phyloP scores from a whole-genome alignment of 2,329 filamentous ascomycete species.

The Neopestalotiopsis sp. region DNA sequence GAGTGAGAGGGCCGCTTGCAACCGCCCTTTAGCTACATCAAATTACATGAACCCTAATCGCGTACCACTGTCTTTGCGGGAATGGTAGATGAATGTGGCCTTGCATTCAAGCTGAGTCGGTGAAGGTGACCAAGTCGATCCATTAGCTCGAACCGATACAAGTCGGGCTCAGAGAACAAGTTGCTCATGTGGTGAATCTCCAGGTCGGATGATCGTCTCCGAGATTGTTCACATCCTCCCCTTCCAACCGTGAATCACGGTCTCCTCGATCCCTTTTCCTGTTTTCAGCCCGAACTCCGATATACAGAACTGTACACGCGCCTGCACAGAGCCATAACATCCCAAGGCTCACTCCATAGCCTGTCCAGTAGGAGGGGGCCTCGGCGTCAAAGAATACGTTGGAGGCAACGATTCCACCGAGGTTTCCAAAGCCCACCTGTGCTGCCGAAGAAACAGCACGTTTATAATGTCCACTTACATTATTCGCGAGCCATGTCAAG shows the following conservation, averaged over 20 bases:
- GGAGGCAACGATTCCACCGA: conserved; percentile 53
- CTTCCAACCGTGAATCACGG: conserved; percentile 33
- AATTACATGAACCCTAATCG: no score
- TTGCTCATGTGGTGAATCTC: conserved; percentile 32
- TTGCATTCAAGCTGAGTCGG: not conserved
- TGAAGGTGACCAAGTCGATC: not conserved
- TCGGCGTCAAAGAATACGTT: conserved; percentile 56
- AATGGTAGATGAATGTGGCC: no score
- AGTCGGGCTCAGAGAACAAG: not conserved
- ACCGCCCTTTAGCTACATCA: no score
- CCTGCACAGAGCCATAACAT: conserved; percentile 49
- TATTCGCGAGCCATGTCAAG: conserved; percentile 62
- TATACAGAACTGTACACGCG: conserved; percentile 34
- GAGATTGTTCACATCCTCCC: conserved; percentile 39
- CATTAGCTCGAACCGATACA: not conserved
- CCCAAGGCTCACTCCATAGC: conserved; percentile 53
- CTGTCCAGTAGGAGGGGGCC: conserved; percentile 52
- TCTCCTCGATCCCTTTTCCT: conserved; percentile 38
- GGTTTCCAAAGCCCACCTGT: conserved; percentile 56
- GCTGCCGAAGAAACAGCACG: conserved; percentile 57
- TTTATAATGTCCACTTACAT: conserved; percentile 63
- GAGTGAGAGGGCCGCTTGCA: no score
- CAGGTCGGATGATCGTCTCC: conserved; percentile 44
- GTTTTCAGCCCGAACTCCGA: conserved; percentile 40
- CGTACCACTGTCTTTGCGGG: no score